Evolutionary conservation across 495 filamentous ascomycete genomes (phyloP).

Genomic region (Apiosordaria backusii): DNA sequence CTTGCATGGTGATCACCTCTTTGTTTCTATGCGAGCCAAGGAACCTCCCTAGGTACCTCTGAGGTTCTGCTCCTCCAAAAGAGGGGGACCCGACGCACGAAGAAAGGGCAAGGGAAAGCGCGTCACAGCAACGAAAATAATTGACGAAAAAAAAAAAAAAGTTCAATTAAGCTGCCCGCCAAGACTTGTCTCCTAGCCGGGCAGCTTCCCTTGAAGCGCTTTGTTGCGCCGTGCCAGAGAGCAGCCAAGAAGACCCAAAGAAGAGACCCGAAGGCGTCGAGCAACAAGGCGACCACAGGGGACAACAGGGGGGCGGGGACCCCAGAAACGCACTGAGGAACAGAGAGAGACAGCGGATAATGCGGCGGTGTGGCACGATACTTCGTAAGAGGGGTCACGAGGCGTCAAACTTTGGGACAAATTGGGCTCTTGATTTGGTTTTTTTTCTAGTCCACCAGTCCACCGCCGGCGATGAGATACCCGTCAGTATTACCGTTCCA

Average conservation of each 20-base stretch:
- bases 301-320: too few species aligned
- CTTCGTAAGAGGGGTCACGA: slow-evolving; percentile 30
- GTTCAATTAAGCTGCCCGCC: slow-evolving; percentile 17
- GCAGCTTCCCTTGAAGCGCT: not conserved
- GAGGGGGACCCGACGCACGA: not conserved
- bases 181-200: slow-evolving; percentile 11
- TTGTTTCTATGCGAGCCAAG: slow-evolving; percentile 1
- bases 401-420: slow-evolving; percentile 21
- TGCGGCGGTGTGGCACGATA: slow-evolving; percentile 33
- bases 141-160: slow-evolving; percentile 14
- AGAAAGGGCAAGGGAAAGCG: slow-evolving; percentile 5
- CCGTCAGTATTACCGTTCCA: slow-evolving; percentile 1
- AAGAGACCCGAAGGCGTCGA: slow-evolving; percentile 9
- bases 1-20: slow-evolving; percentile 3
- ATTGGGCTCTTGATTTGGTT: slow-evolving; percentile 22
- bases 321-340: not conserved
- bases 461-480: not conserved
- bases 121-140: slow-evolving; percentile 6
- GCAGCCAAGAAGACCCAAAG: slow-evolving; percentile 11
- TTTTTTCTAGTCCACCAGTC: not conserved
- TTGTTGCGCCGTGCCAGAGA: too few species aligned
- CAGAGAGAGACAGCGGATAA: slow-evolving; percentile 11
- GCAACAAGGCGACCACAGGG: slow-evolving; percentile 10
- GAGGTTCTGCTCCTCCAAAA: slow-evolving; percentile 5
- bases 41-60: not conserved